These are phyloP conservation scores for Citrus sp. DNA, from an alignment of 345 rosid genomes.

Conservation along the genomic window DNA sequence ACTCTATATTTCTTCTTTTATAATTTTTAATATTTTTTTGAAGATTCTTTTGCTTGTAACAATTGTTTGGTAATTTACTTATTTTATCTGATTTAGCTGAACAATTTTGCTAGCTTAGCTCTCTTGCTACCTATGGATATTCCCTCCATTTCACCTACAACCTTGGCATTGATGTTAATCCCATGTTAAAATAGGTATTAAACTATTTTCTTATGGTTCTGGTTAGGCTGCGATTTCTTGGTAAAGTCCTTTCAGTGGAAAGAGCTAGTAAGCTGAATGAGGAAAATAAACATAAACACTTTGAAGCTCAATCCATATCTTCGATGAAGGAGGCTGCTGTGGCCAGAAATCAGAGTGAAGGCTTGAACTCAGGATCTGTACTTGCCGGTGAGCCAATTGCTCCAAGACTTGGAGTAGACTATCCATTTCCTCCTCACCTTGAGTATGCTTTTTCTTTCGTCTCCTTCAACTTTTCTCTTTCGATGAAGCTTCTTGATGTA, in stretches of 20 bases:
- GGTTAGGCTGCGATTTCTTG: conserved; percentile 85
- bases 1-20: background rate
- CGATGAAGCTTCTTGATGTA: background rate
- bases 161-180: background rate
- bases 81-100: too few species aligned
- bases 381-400: conserved; percentile 67
- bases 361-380: conserved; percentile 33
- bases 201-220: conserved; percentile 21
- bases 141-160: background rate
- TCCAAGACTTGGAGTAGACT: conserved; percentile 83
- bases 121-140: background rate
- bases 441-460: conserved; percentile 46
- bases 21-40: background rate
- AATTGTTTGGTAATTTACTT: background rate
- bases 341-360: conserved; percentile 23
- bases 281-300: conserved; percentile 37
- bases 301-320: conserved; percentile 32
- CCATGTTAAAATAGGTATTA: conserved; percentile 1
- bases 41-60: background rate
- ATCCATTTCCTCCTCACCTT: conserved; percentile 86
- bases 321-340: conserved; percentile 31
- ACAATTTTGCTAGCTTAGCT: background rate
- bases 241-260: conserved; percentile 78
- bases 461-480: background rate
- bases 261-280: conserved; percentile 56